These are phyloP conservation scores for Porogramme epimiltina DNA, from an alignment of 1,284 basidiomycete species.

Conservation along the genomic window DNA sequence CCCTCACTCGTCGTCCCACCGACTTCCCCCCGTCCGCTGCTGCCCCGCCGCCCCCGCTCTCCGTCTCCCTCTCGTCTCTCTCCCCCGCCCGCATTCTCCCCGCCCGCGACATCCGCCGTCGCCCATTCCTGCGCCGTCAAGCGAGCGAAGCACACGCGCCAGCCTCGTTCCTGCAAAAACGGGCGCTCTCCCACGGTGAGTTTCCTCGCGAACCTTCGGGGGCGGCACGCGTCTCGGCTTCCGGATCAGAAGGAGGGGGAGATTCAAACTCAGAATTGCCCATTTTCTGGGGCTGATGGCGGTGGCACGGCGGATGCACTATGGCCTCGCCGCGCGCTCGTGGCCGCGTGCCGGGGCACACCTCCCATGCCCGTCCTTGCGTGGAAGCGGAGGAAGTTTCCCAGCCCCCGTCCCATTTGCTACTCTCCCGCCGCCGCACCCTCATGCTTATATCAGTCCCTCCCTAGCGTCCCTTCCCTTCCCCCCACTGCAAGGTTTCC, in stretches of 20 bases:
- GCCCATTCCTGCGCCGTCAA: slow-evolving; percentile 8
- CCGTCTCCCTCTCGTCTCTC: not conserved
- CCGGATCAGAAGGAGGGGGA: slow-evolving; percentile 21
- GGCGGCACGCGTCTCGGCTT: slow-evolving; percentile 3
- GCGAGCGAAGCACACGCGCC: slow-evolving; percentile 12
- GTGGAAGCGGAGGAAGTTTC: too few relatives aligned
- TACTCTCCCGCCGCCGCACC: slow-evolving; percentile 1
- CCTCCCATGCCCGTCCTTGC: not conserved
- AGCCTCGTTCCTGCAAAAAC: slow-evolving; percentile 7
- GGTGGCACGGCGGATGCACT: not conserved
- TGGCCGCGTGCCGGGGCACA: slow-evolving; percentile 2
- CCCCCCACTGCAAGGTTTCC: slow-evolving; percentile 21
- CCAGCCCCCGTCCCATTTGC: not conserved
- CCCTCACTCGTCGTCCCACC: not conserved
- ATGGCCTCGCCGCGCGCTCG: not conserved
- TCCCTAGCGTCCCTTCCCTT: slow-evolving; percentile 8
- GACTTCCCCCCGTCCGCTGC: not conserved
- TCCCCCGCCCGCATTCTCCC: not conserved
- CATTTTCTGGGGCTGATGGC: not conserved
- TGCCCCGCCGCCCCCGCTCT: not conserved
- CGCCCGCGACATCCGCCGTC: slow-evolving; percentile 1
- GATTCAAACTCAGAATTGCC: slow-evolving; percentile 6
- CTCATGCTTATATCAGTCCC: slow-evolving; percentile 20
- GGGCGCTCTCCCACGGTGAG: slow-evolving; percentile 19
- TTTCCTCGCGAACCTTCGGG: not conserved